These are phyloP conservation scores for Hypsizygus marmoreus DNA, from an alignment of 768 basidiomycete genomes.

Conservation along the genomic window DNA sequence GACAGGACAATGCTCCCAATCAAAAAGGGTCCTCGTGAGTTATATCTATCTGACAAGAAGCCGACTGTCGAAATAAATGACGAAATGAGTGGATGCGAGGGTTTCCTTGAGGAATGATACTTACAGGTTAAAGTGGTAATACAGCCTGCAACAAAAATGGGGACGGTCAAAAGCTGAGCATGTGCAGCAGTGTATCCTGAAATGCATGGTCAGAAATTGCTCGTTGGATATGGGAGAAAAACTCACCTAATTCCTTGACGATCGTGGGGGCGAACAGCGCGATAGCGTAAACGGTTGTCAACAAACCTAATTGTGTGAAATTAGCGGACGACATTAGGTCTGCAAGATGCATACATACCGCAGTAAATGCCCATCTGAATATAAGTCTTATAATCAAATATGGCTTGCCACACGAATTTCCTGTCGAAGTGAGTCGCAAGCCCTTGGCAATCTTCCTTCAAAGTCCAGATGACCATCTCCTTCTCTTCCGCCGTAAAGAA, in stretches of 20 bases:
- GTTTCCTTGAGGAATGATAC: constrained; percentile 2
- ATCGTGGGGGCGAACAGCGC: constrained; percentile 55
- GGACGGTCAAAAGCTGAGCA: constrained; percentile 54
- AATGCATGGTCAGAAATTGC: background rate
- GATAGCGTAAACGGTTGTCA: constrained; percentile 45
- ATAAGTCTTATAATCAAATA: constrained; percentile 48
- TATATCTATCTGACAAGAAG: constrained; percentile 41
- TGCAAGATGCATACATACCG: constrained; percentile 27
- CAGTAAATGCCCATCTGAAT: constrained; percentile 42
- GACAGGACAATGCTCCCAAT: constrained; percentile 42
- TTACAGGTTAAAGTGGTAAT: constrained; percentile 38
- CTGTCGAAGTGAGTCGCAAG: constrained; percentile 46
- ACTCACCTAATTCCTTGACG: constrained; percentile 41
- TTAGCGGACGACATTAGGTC: background rate
- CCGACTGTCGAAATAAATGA: constrained; percentile 28
- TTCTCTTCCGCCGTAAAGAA: constrained; percentile 53
- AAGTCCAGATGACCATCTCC: constrained; percentile 35
- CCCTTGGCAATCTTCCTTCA: constrained; percentile 46
- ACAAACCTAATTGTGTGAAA: constrained; percentile 24
- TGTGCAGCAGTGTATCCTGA: constrained; percentile 46
- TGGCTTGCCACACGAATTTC: constrained; percentile 50
- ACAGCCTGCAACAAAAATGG: constrained; percentile 51
- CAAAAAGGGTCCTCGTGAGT: constrained; percentile 51
- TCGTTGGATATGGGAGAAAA: background rate
- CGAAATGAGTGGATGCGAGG: background rate